Evolutionary conservation across 768 basidiomycete genomes (phyloP), one percentile per base, ranked within the genome.

Genomic region (Tylopilus balloui): DNA sequence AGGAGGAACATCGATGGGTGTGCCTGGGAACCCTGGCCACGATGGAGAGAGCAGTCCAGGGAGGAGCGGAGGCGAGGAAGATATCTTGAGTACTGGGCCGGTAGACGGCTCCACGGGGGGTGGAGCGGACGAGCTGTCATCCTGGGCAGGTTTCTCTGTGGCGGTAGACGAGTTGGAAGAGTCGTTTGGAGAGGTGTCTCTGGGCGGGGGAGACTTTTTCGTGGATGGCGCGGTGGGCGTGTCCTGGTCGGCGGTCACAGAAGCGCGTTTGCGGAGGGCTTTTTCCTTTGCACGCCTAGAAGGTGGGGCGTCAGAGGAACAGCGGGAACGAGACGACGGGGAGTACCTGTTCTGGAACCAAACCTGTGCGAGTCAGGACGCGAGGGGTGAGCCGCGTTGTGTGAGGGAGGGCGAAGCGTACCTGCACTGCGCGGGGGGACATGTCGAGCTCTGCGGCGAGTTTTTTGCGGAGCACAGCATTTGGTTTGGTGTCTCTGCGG

Each of bases 351-450:
- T 92, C 70, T 92, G 89, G 67, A 92, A 92, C 89, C 88, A 90
- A 21, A 91, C 94, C 81, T 95, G 72, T 2, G 65, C 47, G 17
- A 44, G 28, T 52, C 48, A 51, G 56, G 67, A 57, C 48, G 48
- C 29, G 28, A 6, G 6, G 23, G 19, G 51, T 57, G 59, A 62
- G 61, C 56, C 52, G 53, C 46, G 59, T 43, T 42, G 48, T 34
- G 24, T 15, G 27, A 19, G 38, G 37, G 19, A 35, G 29, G n/a
- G 13, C 24, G 38, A 45, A 28, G 35, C 80, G 75, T 49, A 95
- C 94, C 79, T 98, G 94, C 2, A 98, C 89, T n/a, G 91, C 92
- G 52, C 94, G 75, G 19, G 92, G 82, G 10, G 89, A 88, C 94
- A 98, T 98, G 53, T 83, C 84, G 49, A 97, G 80, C 70, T 92